Percentiles rank a stretch among this genome's conserved stretches.
Conservation (phyloP, 108 stramenopile genomes). For the Nitzschia palea region DNA sequence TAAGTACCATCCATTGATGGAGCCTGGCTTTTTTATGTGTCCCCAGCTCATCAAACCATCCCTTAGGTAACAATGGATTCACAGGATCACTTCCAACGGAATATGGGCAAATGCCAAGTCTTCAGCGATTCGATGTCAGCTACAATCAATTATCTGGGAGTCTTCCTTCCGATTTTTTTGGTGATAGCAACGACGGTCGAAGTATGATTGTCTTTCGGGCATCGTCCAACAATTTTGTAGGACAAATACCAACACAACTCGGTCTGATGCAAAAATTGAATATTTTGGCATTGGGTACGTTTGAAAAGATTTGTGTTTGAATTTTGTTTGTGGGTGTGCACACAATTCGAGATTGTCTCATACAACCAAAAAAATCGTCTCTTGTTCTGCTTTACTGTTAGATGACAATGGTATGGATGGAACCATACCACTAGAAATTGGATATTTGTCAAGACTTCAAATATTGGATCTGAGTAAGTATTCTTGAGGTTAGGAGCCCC, state of each 20-base stretch:
- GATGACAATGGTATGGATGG: conserved; percentile 5
- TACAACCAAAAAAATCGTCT: background rate
- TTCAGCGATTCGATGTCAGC: background rate
- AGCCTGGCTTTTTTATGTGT: background rate
- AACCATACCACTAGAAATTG: conserved; percentile 16
- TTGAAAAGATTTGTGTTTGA: background rate
- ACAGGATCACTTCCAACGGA: conserved; percentile 2
- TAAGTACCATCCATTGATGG: background rate
- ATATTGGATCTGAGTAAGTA: conserved; percentile 23
- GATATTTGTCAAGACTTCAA: conserved; percentile 5
- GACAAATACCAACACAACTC: background rate
- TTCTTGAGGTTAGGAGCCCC: no score
- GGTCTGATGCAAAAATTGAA: background rate
- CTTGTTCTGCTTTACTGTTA: background rate
- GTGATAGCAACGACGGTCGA: background rate
- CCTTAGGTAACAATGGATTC: conserved; percentile 15
- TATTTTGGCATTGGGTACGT: conserved; percentile 7
- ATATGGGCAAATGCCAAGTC: background rate
- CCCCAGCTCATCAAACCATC: background rate
- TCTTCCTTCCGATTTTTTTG: conserved; percentile 1
- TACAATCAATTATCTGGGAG: conserved; percentile 11
- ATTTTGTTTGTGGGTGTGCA: background rate
- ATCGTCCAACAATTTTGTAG: conserved; percentile 2
- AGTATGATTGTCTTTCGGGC: background rate
- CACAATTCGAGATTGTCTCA: background rate